A percentile compares a stretch with the other conserved stretches of the same genome.
These are phyloP conservation scores for Irpex rosettiformis DNA, from an alignment of 1,284 basidiomycete species.

Conservation along the genomic window DNA sequence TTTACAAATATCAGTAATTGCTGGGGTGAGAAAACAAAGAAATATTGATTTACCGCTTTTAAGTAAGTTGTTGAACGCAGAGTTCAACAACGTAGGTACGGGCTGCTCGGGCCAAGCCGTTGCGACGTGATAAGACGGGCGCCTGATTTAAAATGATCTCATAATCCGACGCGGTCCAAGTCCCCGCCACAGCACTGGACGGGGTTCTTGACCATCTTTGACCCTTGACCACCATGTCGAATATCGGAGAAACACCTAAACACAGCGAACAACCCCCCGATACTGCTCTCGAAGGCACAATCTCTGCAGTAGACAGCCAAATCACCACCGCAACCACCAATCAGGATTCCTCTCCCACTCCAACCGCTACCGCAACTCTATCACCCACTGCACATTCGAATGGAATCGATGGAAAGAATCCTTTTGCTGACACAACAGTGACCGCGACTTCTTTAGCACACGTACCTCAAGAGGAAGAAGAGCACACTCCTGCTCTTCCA, in stretches of 20 bases:
- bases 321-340: neutral
- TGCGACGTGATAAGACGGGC: neutral
- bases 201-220: neutral
- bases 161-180: neutral
- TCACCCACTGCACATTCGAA: neutral
- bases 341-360: neutral
- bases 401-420: neutral
- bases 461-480: neutral
- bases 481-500: neutral
- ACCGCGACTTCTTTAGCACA: neutral
- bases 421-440: neutral
- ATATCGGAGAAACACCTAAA: neutral
- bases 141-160: slow-evolving; percentile 1
- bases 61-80: too few relatives aligned
- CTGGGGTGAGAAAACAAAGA: too few relatives aligned
- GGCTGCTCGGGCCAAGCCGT: too few relatives aligned
- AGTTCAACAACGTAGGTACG: too few relatives aligned
- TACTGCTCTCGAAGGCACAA: neutral
- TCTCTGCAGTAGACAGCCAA: neutral
- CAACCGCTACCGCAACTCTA: neutral
- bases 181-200: neutral
- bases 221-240: neutral
- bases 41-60: too few relatives aligned
- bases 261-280: neutral
- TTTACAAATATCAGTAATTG: too few relatives aligned